Conservation (phyloP, 202 grass and related monocot species). For the Eragrostis tef region DNA sequence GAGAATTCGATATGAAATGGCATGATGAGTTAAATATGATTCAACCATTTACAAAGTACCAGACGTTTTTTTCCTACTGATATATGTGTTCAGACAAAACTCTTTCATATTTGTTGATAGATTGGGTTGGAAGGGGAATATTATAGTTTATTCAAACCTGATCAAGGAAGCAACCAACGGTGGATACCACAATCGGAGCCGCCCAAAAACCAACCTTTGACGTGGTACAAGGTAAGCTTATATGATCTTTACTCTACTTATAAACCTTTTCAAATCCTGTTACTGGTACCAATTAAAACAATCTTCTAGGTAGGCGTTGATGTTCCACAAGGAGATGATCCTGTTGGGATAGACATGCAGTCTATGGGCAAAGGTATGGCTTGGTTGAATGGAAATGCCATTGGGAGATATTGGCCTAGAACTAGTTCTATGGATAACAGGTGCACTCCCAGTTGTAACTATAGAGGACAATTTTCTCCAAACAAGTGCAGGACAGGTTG, state of each 20-base stretch:
- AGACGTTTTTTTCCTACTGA: neutral
- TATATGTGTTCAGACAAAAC: slow-evolving; percentile 21
- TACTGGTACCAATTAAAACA: slow-evolving; percentile 36
- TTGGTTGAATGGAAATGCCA: slow-evolving; percentile 92
- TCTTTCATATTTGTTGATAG: slow-evolving; percentile 49
- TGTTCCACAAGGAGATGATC: slow-evolving; percentile 84
- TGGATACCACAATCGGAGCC: slow-evolving; percentile 66
- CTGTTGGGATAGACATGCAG: slow-evolving; percentile 86
- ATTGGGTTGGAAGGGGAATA: slow-evolving; percentile 88
- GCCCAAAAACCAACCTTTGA: slow-evolving; percentile 79
- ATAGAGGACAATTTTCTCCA: slow-evolving; percentile 72
- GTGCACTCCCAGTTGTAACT: slow-evolving; percentile 71
- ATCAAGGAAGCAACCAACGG: slow-evolving; percentile 49
- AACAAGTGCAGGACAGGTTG: slow-evolving; percentile 86
- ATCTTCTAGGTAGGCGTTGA: slow-evolving; percentile 69
- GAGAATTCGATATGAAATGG: slow-evolving; percentile 6
- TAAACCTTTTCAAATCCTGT: neutral
- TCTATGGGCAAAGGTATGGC: slow-evolving; percentile 88
- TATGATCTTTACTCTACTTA: neutral
- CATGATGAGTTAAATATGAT: slow-evolving; percentile 25
- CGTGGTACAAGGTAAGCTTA: slow-evolving; percentile 91
- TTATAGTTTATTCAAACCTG: slow-evolving; percentile 67
- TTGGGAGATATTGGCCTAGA: slow-evolving; percentile 82
- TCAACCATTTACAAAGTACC: neutral
- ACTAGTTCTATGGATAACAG: slow-evolving; percentile 65